A percentile compares a stretch with the other conserved stretches of the same genome.
Conservation (phyloP, 257 asterid genomes). For the Solanum ossicruentum region DNA sequence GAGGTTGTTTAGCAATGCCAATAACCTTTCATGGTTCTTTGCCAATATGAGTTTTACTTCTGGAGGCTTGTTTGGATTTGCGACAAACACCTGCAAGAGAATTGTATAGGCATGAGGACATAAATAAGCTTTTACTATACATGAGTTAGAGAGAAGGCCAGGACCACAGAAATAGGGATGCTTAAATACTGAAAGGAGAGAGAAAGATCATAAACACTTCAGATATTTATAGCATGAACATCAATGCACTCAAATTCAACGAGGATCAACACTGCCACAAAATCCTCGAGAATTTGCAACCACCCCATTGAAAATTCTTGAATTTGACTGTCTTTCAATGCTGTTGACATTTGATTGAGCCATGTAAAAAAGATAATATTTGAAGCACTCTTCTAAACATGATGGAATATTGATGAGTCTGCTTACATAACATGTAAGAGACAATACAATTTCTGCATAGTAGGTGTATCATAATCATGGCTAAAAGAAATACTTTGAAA, state of each 20-base stretch:
- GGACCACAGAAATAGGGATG: not conserved
- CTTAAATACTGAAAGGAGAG: not conserved
- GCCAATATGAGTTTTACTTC: slow-evolving; percentile 77
- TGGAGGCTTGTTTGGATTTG: slow-evolving; percentile 93
- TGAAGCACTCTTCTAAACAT: not conserved
- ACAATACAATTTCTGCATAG: not conserved
- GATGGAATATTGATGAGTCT: not conserved
- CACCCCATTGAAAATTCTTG: not conserved
- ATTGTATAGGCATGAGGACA: not conserved
- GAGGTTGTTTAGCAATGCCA: slow-evolving; percentile 61
- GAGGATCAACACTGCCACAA: not conserved
- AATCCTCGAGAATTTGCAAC: not conserved
- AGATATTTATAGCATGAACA: not conserved
- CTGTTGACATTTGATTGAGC: not conserved
- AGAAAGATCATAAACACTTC: not conserved
- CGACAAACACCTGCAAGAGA: slow-evolving; percentile 74
- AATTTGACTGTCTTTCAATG: not conserved
- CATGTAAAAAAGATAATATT: not conserved
- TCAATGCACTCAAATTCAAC: not conserved
- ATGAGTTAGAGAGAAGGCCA: not conserved
- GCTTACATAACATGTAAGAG: not conserved
- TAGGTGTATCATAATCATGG: not conserved
- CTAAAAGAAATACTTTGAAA: not conserved
- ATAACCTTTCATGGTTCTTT: slow-evolving; percentile 67
- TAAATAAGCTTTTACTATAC: not conserved